Percentiles rank a stretch among this genome's conserved stretches.
These are phyloP conservation scores for Cercospora berteroae DNA, from an alignment of 2,329 filamentous ascomycete genomes.

Conservation along the genomic window DNA sequence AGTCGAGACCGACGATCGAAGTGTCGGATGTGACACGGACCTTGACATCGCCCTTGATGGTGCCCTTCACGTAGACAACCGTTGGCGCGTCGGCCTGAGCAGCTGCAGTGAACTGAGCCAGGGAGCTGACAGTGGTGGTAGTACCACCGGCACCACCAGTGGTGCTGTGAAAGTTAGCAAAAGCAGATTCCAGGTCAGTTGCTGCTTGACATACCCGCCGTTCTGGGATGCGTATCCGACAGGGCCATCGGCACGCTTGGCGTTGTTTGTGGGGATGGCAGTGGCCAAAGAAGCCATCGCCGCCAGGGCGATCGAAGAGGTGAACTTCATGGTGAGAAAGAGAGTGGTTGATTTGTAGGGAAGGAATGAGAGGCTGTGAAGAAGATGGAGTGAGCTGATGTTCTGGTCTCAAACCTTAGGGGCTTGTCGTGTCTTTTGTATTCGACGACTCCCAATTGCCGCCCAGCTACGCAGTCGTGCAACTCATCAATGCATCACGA, in stretches of 20 bases:
- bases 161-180: conserved; percentile 31
- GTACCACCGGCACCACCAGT: conserved; percentile 49
- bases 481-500: background rate
- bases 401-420: background rate
- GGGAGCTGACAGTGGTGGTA: conserved; percentile 48
- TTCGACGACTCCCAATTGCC: background rate
- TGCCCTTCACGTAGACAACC: conserved; percentile 50
- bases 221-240: conserved; percentile 33
- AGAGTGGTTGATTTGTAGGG: conserved; percentile 9
- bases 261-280: conserved; percentile 22
- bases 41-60: conserved; percentile 26
- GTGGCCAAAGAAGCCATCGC: conserved; percentile 27
- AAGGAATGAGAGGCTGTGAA: background rate
- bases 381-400: background rate
- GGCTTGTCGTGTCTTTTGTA: background rate
- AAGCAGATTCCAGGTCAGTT: background rate
- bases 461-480: background rate
- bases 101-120: conserved; percentile 43
- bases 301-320: conserved; percentile 29
- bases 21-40: conserved; percentile 48
- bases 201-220: conserved; percentile 23
- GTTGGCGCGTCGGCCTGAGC: conserved; percentile 36
- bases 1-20: conserved; percentile 52
- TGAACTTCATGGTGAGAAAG: conserved; percentile 19
- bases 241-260: conserved; percentile 17